phyloP scores from a whole-genome alignment of 139 green algal species.

The Trebouxia sp. region DNA sequence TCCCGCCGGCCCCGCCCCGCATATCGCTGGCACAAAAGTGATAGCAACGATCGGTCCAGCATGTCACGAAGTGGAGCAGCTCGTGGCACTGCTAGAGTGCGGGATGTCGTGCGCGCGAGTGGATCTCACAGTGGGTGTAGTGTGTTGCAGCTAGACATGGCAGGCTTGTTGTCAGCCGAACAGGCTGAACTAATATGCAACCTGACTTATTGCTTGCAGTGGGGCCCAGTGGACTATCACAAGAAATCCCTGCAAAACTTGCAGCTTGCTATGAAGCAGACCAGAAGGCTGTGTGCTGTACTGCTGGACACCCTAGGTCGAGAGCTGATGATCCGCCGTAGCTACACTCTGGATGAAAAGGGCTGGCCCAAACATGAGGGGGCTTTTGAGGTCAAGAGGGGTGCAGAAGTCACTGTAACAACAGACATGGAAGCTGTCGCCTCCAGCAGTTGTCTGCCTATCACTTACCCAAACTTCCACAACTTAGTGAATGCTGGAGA shows the following conservation, averaged over 20 bases:
- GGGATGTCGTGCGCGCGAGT: conserved; percentile 75
- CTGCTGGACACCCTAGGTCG: conserved; percentile 80
- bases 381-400: conserved; percentile 59
- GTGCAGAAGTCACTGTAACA: conserved; percentile 63
- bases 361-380: conserved; percentile 76
- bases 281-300: conserved; percentile 72
- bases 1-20: conserved; percentile 30
- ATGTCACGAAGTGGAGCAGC: conserved; percentile 60
- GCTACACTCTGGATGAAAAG: conserved; percentile 30
- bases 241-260: conserved; percentile 74
- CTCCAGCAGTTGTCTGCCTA: conserved; percentile 53
- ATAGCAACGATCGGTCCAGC: conserved; percentile 76
- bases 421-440: conserved; percentile 48
- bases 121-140: conserved; percentile 72
- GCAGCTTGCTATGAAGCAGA: conserved; percentile 59
- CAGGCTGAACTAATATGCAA: too few relatives aligned
- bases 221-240: conserved; percentile 63
- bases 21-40: conserved; percentile 48
- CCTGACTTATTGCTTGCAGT: conserved; percentile 43
- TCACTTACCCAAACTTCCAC: conserved; percentile 56
- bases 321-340: conserved; percentile 46
- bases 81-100: conserved; percentile 65
- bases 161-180: not conserved
- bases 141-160: not conserved
- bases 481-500: conserved; percentile 59